These are phyloP conservation scores for Chamaenerion angustifolium DNA, from an alignment of 345 rosid species.

Conservation along the genomic window DNA sequence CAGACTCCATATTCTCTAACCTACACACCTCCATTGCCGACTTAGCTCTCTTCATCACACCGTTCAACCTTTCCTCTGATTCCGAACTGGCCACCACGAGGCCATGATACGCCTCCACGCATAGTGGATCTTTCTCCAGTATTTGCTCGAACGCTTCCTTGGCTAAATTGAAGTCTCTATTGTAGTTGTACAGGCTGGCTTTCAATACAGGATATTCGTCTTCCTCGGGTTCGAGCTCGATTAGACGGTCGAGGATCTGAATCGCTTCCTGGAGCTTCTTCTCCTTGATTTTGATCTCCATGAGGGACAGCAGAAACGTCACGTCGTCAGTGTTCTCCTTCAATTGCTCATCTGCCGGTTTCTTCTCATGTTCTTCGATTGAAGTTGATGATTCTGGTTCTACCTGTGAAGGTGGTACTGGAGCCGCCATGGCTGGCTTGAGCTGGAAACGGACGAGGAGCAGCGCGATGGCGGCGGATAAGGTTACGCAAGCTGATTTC, in stretches of 20 bases:
- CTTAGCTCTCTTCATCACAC: constrained; percentile 41
- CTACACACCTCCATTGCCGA: constrained; percentile 61
- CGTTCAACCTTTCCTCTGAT: constrained; percentile 28
- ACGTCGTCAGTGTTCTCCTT: constrained; percentile 29
- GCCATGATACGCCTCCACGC: constrained; percentile 85
- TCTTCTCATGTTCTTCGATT: constrained; percentile 33
- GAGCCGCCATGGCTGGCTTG: constrained; percentile 47
- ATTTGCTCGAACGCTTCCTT: constrained; percentile 46
- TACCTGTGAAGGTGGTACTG: constrained; percentile 19
- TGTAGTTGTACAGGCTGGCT: constrained; percentile 41
- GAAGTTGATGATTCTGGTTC: constrained; percentile 19
- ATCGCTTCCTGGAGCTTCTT: constrained; percentile 53
- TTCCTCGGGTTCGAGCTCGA: constrained; percentile 64
- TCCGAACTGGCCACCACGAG: constrained; percentile 58
- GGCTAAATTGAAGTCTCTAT: constrained; percentile 54
- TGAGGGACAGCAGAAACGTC: constrained; percentile 37
- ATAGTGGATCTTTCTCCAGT: constrained; percentile 49
- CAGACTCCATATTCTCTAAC: constrained; percentile 51
- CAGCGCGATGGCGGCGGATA: constrained; percentile 48
- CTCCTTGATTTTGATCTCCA: constrained; percentile 67
- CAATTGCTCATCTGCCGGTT: constrained; percentile 30
- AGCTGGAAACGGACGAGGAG: constrained; percentile 33
- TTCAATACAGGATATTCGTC: constrained; percentile 63
- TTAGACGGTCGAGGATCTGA: constrained; percentile 44
- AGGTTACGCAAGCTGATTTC: constrained; percentile 40